phyloP scores from a whole-genome alignment of 352 stramenopile genomes.

The Pythium grandisporangium region DNA sequence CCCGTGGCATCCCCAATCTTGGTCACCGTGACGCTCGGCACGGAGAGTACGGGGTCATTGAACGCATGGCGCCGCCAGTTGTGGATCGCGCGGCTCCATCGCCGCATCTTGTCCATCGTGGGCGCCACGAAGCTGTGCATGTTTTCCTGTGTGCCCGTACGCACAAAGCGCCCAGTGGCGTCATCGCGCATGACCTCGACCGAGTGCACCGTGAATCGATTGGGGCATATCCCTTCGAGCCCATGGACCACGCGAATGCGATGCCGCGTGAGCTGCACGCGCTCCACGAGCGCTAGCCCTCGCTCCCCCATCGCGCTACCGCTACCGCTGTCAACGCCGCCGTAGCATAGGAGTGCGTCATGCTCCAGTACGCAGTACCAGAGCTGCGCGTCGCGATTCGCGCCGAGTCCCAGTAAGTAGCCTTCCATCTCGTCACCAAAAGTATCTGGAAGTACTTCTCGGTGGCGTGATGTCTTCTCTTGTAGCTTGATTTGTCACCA shows the following conservation, averaged over 20 bases:
- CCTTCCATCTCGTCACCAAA: constrained; percentile 74
- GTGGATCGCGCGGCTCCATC: constrained; percentile 59
- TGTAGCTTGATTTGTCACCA: too few relatives aligned
- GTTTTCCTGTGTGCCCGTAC: constrained; percentile 17
- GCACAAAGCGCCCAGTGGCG: constrained; percentile 26
- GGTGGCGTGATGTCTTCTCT: too few relatives aligned
- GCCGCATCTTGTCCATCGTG: constrained; percentile 40
- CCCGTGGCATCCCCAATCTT: neutral
- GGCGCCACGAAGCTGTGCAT: constrained; percentile 40
- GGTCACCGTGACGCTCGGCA: neutral
- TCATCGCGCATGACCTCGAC: constrained; percentile 47
- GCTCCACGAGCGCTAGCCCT: constrained; percentile 23
- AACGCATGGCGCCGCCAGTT: constrained; percentile 69
- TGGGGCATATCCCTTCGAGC: constrained; percentile 42
- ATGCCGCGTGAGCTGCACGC: constrained; percentile 53
- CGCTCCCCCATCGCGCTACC: too few relatives aligned
- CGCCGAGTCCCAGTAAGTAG: constrained; percentile 54
- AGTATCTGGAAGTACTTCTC: too few relatives aligned
- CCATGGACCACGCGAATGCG: constrained; percentile 45
- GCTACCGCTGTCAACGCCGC: constrained; percentile 22
- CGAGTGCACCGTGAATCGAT: constrained; percentile 48
- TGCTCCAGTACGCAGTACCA: constrained; percentile 64
- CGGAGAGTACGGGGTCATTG: constrained; percentile 25
- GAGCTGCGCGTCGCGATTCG: constrained; percentile 30
- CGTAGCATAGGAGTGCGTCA: constrained; percentile 43